Base-by-base conservation (phyloP, 2,329 filamentous ascomycete genomes). In the Cladosporium oxysporum region DNA sequence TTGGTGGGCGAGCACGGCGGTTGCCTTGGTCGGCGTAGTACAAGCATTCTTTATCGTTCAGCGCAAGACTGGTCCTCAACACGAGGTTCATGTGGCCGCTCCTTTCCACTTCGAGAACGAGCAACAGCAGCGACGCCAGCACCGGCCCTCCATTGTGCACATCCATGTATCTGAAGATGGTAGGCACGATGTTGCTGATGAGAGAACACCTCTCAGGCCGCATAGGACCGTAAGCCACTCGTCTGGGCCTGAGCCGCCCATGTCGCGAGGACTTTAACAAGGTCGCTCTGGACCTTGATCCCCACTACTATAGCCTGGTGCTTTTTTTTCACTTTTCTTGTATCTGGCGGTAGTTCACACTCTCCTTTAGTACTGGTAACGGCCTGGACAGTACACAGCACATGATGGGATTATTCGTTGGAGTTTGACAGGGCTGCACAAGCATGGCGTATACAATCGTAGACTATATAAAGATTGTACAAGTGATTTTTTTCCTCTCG, bases 1-100 rank as follows among this genome's bases (percentile, higher is more conserved):
- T 2, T 89, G 86, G 86, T 89, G 86, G 85, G 83, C 78, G 21
- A 87, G 84, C 65, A 81, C 82, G 3, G 66, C 84, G 2, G 81
- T 88, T 12, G 87, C 87, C 0, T 71, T 87, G 6, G 63, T 84
- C 35, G 87, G 87, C 33, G 83, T 82, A 6, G 69, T 84, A 11
- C 87, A 89, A 71, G 62, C 62, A 11, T 53, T 65, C 31, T 58
- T 60, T 18, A 60, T 65, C 31, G 23, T 21, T 14, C 62, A 65
- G 41, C 62, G 62, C 10, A 65, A 50, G 55, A 60, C 41, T 26
- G 62, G 62, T 23, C 55, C 57, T 31, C 62, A 65, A 44, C 62
- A 65, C n/a, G 62, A 65, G 41, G 55, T 65, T 4, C 62, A 65
- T 12, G 62, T 65, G 10, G 62, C 57, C 7, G 62, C 55, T 16